These are phyloP conservation scores for Mucor circinelloides DNA, from an alignment of 371 early-diverging fungal genomes.

Conservation along the genomic window DNA sequence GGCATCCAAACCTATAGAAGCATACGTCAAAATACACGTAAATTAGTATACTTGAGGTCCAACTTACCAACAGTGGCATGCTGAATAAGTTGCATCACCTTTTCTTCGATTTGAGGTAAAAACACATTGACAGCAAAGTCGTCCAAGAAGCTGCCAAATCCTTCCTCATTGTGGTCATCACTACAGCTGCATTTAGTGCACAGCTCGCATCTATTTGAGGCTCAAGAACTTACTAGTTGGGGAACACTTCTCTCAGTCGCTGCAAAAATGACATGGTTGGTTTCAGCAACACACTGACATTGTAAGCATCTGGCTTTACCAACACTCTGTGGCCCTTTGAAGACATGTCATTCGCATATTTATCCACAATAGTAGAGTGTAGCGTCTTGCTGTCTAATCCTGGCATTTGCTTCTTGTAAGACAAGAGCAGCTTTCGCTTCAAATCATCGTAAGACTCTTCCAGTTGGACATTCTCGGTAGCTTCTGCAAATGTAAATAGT, in stretches of 20 bases:
- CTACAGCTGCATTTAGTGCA: constrained; percentile 13
- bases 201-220: background rate
- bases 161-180: constrained; percentile 55
- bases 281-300: constrained; percentile 70
- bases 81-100: constrained; percentile 69
- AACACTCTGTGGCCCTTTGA: constrained; percentile 71
- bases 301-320: constrained; percentile 70
- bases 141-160: constrained; percentile 74
- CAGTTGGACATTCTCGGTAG: constrained; percentile 22
- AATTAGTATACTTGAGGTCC: background rate
- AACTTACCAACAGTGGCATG: constrained; percentile 65
- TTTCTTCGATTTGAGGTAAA: constrained; percentile 74
- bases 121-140: constrained; percentile 80
- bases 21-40: background rate
- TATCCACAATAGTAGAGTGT: constrained; percentile 62
- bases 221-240: constrained; percentile 48
- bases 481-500: constrained; percentile 51
- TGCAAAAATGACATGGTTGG: constrained; percentile 70
- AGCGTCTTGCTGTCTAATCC: constrained; percentile 24
- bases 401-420: constrained; percentile 40
- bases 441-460: constrained; percentile 47
- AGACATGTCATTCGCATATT: constrained; percentile 64
- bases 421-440: constrained; percentile 28
- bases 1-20: constrained; percentile 53
- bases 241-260: constrained; percentile 57